These are phyloP conservation scores for Ploettnerulaceae sp. DNA, from an alignment of 2,329 filamentous ascomycete species.

Conservation along the genomic window DNA sequence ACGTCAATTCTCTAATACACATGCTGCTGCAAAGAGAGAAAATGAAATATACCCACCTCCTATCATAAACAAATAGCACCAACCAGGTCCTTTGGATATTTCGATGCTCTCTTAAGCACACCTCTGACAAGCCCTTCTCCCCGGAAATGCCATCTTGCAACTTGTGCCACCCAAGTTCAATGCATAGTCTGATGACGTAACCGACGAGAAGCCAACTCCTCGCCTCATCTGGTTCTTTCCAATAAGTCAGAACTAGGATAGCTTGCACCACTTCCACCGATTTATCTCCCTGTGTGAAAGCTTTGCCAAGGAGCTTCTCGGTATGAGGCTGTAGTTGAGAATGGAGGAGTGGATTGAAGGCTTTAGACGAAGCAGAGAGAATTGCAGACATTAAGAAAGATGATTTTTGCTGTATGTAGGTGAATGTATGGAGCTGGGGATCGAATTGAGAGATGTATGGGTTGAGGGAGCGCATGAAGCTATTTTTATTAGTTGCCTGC, in stretches of 20 bases:
- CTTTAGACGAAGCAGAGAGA: conserved; percentile 36
- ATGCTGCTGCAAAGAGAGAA: too few relatives aligned
- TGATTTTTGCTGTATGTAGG: conserved; percentile 35
- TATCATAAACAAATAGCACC: conserved; percentile 39
- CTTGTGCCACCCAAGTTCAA: conserved; percentile 38
- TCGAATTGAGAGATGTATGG: conserved; percentile 40
- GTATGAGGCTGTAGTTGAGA: conserved; percentile 29
- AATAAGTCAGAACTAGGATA: conserved; percentile 38
- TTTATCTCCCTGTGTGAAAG: conserved; percentile 35
- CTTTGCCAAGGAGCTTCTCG: conserved; percentile 32
- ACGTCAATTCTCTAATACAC: too few relatives aligned
- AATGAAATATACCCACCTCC: conserved; percentile 38
- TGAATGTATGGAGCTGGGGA: conserved; percentile 36
- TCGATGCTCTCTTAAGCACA: conserved; percentile 29
- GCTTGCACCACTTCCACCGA: conserved; percentile 39
- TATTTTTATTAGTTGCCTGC: conserved; percentile 9
- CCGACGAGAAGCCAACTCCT: conserved; percentile 39
- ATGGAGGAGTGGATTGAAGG: conserved; percentile 36
- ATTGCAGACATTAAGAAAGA: conserved; percentile 37
- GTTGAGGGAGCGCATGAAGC: conserved; percentile 38
- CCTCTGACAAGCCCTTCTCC: conserved; percentile 7
- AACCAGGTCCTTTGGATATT: conserved; percentile 38
- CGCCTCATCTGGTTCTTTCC: conserved; percentile 40
- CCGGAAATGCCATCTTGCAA: conserved; percentile 17
- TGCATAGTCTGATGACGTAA: conserved; percentile 39